phyloP scores from a whole-genome alignment of 73 alveolate genomes.

The Vitrella brassicaformis region DNA sequence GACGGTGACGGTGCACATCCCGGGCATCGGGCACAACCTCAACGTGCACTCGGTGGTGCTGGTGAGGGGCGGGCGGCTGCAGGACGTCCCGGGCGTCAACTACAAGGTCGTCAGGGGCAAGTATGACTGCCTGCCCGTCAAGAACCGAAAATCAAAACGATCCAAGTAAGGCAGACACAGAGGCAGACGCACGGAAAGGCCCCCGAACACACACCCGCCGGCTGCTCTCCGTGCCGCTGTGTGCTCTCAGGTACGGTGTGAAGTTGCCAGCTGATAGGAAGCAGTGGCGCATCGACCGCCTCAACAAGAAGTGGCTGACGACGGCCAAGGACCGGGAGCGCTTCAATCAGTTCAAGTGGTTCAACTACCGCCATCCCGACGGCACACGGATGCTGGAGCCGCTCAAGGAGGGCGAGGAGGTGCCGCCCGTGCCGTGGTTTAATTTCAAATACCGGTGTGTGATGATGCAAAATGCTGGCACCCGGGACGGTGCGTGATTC shows the following conservation, averaged over 20 bases:
- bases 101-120: constrained; percentile 17
- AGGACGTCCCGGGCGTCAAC: constrained; percentile 13
- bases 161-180: neutral
- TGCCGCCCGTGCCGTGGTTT: neutral
- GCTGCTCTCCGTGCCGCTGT: too few relatives aligned
- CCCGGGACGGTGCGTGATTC: neutral
- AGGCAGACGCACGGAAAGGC: too few relatives aligned
- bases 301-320: neutral
- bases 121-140: constrained; percentile 32
- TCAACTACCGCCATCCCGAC: neutral
- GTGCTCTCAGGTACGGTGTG: neutral
- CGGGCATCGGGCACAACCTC: constrained; percentile 35
- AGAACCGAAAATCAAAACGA: neutral
- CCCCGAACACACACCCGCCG: too few relatives aligned
- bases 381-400: neutral
- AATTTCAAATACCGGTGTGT: neutral
- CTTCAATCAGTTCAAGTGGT: neutral
- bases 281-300: neutral
- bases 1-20: constrained; percentile 10
- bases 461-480: neutral
- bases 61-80: constrained; percentile 23
- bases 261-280: neutral
- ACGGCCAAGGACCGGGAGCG: neutral
- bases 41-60: constrained; percentile 34
- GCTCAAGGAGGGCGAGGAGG: neutral